Percentiles rank a stretch among this genome's conserved stretches.
phyloP scores from a whole-genome alignment of 164 flowering plant species.

The Buxus sempervirens region DNA sequence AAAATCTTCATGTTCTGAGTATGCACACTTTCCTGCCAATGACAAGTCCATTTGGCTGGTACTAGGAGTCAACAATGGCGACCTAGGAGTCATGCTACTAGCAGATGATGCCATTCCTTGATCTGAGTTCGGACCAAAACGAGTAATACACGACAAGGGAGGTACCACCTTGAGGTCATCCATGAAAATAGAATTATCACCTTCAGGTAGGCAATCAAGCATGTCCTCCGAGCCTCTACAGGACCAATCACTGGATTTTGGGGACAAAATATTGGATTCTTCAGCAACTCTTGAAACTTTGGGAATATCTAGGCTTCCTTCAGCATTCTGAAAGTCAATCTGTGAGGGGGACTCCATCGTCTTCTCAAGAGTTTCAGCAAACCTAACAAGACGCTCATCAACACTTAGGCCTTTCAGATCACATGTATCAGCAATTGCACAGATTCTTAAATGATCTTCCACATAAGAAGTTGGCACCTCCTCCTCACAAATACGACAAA shows the following conservation, averaged over 20 bases:
- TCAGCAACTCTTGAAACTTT: constrained; percentile 90
- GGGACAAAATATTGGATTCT: constrained; percentile 81
- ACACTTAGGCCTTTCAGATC: constrained; percentile 93
- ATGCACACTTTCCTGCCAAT: constrained; percentile 74
- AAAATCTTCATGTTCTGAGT: constrained; percentile 79
- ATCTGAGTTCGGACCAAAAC: constrained; percentile 98
- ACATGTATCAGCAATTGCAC: constrained; percentile 94
- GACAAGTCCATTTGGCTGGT: constrained; percentile 81
- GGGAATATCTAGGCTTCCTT: constrained; percentile 79
- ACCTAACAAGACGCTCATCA: constrained; percentile 78
- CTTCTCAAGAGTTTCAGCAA: constrained; percentile 91
- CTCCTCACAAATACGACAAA: constrained; percentile 99
- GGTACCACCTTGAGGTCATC: constrained; percentile 90
- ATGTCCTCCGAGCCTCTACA: constrained; percentile 96
- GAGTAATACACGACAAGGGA: constrained; percentile 85
- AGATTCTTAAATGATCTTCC: constrained; percentile 93
- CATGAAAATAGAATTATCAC: constrained; percentile 58
- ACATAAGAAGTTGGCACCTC: constrained; percentile 86
- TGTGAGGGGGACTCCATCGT: constrained; percentile 71
- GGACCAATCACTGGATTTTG: constrained; percentile 94
- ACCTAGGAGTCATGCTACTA: constrained; percentile 98
- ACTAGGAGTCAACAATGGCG: constrained; percentile 87
- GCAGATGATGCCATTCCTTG: constrained; percentile 99
- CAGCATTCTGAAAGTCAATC: constrained; percentile 61
- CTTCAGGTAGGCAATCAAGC: constrained; percentile 88